Evolutionary conservation across 164 flowering plant genomes (phyloP).

Genomic region (Cinnamomum chago): DNA sequence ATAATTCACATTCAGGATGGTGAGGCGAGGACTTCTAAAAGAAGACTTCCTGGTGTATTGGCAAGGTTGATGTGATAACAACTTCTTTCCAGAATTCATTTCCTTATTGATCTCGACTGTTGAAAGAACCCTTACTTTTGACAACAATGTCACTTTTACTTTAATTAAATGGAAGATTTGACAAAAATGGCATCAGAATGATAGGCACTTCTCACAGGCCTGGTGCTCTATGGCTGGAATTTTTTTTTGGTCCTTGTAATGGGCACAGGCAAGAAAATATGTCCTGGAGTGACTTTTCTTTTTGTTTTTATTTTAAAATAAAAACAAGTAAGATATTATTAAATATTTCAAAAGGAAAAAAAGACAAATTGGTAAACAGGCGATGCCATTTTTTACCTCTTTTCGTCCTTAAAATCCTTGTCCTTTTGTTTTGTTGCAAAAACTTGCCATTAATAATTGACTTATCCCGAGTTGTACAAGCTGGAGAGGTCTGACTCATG

Average conservation of each 20-base stretch:
- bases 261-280: neutral
- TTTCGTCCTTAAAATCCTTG: neutral
- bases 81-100: slow-evolving; percentile 22
- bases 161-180: slow-evolving; percentile 13
- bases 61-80: slow-evolving; percentile 33
- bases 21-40: slow-evolving; percentile 38
- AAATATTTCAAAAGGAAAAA: too few species aligned
- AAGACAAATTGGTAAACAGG: neutral
- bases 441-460: neutral
- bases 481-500: neutral
- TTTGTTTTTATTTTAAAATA: too few species aligned
- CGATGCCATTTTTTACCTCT: neutral
- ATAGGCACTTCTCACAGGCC: neutral
- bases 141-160: slow-evolving; percentile 10
- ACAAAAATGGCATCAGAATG: slow-evolving; percentile 6
- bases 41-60: slow-evolving; percentile 46
- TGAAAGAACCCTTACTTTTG: slow-evolving; percentile 13
- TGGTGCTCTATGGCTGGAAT: neutral
- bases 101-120: slow-evolving; percentile 24
- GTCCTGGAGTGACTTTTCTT: neutral
- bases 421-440: neutral
- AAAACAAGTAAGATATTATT: too few species aligned
- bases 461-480: neutral
- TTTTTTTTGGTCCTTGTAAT: neutral
- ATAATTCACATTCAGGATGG: slow-evolving; percentile 45